Conservation (phyloP, 2,329 filamentous ascomycete genomes). For the Escovopsis sp. region DNA sequence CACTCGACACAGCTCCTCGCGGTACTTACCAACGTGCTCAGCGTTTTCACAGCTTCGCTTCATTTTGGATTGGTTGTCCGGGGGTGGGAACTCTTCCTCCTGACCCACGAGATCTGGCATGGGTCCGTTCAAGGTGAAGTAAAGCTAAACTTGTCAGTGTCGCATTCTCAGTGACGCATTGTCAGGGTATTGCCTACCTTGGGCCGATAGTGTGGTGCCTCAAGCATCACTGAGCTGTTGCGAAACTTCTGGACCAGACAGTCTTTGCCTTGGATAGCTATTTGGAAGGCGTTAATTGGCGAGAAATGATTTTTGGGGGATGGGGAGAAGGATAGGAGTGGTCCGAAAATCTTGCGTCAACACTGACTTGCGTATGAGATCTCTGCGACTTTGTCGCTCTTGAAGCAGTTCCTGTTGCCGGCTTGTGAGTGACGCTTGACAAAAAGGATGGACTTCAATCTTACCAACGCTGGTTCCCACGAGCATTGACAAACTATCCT, state of each 20-base stretch:
- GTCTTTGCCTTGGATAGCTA: constrained; percentile 83
- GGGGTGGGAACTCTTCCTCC: constrained; percentile 60
- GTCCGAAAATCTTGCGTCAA: too few relatives aligned
- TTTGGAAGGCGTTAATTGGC: constrained; percentile 12
- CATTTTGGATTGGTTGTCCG: constrained; percentile 78
- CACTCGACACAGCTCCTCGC: not conserved
- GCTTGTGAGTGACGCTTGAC: not conserved
- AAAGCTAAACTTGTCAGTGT: constrained; percentile 24
- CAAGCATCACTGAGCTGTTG: constrained; percentile 91
- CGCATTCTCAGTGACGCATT: not conserved
- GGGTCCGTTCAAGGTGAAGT: constrained; percentile 33
- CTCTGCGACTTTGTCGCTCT: constrained; percentile 71
- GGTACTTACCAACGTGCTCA: constrained; percentile 56
- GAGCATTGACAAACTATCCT: constrained; percentile 50
- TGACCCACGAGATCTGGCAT: constrained; percentile 42
- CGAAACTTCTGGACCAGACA: constrained; percentile 89
- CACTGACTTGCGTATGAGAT: constrained; percentile 82
- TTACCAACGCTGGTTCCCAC: constrained; percentile 57
- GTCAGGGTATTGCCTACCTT: constrained; percentile 41
- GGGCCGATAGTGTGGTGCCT: constrained; percentile 65
- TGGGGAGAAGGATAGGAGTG: too few relatives aligned
- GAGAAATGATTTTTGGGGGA: not conserved
- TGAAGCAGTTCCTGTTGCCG: constrained; percentile 54
- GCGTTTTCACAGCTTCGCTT: constrained; percentile 78
- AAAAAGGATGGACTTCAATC: constrained; percentile 4